Percentiles rank a stretch among this genome's conserved stretches.
Conservation (phyloP, 306 rosid genomes). For the Cucurbita moschata region DNA sequence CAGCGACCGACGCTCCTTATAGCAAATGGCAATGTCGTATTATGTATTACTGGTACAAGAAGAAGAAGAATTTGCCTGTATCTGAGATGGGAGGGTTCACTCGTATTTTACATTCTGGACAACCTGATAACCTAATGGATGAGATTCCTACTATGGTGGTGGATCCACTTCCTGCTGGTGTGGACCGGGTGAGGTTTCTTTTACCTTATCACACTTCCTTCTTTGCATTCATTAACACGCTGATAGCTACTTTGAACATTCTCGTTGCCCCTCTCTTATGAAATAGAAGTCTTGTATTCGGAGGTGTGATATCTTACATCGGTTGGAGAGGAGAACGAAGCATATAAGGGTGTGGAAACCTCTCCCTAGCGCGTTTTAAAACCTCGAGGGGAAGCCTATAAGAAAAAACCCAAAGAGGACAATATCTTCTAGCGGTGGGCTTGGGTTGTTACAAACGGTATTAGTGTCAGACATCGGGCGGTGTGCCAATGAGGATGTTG, state of each 20-base stretch:
- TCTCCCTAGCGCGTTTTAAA: too few relatives aligned
- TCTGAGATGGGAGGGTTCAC: constrained; percentile 98
- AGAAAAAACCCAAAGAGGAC: too few relatives aligned
- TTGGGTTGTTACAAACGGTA: too few relatives aligned
- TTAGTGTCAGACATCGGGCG: too few relatives aligned
- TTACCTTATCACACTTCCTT: not conserved
- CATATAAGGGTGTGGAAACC: too few relatives aligned
- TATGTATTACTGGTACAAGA: constrained; percentile 89
- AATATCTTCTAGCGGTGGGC: too few relatives aligned
- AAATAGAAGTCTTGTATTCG: not conserved
- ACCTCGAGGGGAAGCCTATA: too few relatives aligned
- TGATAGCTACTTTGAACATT: not conserved
- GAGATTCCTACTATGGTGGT: constrained; percentile 93
- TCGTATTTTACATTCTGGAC: constrained; percentile 85
- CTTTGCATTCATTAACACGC: not conserved
- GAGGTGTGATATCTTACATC: too few relatives aligned
- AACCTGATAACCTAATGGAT: constrained; percentile 81
- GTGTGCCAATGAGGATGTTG: too few relatives aligned
- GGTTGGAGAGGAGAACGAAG: too few relatives aligned
- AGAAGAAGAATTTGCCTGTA: constrained; percentile 45
- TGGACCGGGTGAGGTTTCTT: constrained; percentile 60
- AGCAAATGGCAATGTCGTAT: constrained; percentile 91
- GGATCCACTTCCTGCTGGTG: constrained; percentile 85
- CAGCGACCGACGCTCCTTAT: constrained; percentile 83
- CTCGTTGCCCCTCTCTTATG: not conserved